Conservation (phyloP, 2,329 filamentous ascomycete species). For the Cladosporium sphaerospermum region DNA sequence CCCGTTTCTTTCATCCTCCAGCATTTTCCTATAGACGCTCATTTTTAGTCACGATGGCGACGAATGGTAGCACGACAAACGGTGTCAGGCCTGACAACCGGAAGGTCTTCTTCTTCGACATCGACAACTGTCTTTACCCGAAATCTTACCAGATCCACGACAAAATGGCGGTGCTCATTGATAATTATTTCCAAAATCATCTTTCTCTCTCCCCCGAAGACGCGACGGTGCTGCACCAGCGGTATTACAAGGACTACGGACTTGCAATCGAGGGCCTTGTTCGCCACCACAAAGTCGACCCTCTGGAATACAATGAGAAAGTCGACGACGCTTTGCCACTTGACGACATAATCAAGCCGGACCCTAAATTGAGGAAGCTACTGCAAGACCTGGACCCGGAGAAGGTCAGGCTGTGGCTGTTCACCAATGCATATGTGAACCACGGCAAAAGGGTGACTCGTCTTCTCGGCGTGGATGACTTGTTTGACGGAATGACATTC, state of each 20-base stretch:
- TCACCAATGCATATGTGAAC: constrained; percentile 92
- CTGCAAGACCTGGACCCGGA: constrained; percentile 74
- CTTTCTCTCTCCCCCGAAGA: constrained; percentile 69
- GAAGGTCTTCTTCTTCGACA: constrained; percentile 74
- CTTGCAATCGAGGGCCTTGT: constrained; percentile 95
- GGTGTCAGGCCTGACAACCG: constrained; percentile 15
- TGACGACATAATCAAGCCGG: constrained; percentile 73
- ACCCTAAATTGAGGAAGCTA: constrained; percentile 66
- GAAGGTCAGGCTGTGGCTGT: constrained; percentile 85
- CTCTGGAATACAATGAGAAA: constrained; percentile 86
- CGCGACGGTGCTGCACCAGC: constrained; percentile 76
- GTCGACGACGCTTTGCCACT: constrained; percentile 93
- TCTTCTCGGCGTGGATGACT: constrained; percentile 73
- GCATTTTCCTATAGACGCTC: not conserved
- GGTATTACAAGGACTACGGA: constrained; percentile 94
- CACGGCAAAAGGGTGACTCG: constrained; percentile 78
- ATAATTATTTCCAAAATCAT: constrained; percentile 60
- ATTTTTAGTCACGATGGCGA: constrained; percentile 1
- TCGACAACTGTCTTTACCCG: constrained; percentile 95
- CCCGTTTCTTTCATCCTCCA: not conserved
- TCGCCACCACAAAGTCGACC: constrained; percentile 89
- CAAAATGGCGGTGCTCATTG: constrained; percentile 79
- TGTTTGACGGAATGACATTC: constrained; percentile 92
- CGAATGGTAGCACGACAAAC: not conserved
- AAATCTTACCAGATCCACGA: constrained; percentile 73